phyloP scores from a whole-genome alignment of 2,329 filamentous ascomycete genomes.

The Emydomyces testavorans region DNA sequence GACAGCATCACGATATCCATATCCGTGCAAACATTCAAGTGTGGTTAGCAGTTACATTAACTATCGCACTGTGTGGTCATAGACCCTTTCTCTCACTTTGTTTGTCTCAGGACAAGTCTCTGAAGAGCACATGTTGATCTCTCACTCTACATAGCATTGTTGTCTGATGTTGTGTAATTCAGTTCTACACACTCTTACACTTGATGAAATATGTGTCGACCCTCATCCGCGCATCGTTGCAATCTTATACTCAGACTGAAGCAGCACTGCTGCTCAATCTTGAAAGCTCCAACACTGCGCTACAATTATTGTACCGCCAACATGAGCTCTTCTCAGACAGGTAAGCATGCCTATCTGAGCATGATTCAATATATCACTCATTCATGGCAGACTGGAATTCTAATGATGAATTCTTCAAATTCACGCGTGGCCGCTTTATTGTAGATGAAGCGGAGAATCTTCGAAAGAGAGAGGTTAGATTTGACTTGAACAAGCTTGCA shows the following conservation, averaged over 20 bases:
- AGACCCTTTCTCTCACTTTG: too few species aligned
- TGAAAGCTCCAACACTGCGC: constrained; percentile 9
- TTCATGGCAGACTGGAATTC: constrained; percentile 21
- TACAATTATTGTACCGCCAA: constrained; percentile 8
- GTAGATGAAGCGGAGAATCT: constrained; percentile 21
- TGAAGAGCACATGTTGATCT: too few species aligned
- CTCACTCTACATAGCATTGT: too few species aligned
- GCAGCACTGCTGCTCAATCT: background rate
- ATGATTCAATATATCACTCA: constrained; percentile 14
- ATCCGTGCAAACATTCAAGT: too few species aligned
- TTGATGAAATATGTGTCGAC: background rate
- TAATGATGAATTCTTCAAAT: constrained; percentile 23
- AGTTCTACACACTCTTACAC: too few species aligned
- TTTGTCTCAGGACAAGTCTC: too few species aligned
- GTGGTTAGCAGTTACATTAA: too few species aligned
- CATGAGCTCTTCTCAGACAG: constrained; percentile 15
- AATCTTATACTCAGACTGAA: background rate
- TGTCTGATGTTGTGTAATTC: too few species aligned
- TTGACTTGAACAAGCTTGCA: constrained; percentile 28
- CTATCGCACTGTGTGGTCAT: too few species aligned
- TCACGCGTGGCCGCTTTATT: constrained; percentile 24
- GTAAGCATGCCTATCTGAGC: constrained; percentile 15
- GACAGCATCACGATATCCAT: too few species aligned
- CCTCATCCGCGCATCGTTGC: background rate
- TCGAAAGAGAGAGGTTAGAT: constrained; percentile 16